Percentiles rank a stretch among this genome's conserved stretches.
phyloP scores from a whole-genome alignment of 2,329 filamentous ascomycete species.

The Penicillium vulpinum region DNA sequence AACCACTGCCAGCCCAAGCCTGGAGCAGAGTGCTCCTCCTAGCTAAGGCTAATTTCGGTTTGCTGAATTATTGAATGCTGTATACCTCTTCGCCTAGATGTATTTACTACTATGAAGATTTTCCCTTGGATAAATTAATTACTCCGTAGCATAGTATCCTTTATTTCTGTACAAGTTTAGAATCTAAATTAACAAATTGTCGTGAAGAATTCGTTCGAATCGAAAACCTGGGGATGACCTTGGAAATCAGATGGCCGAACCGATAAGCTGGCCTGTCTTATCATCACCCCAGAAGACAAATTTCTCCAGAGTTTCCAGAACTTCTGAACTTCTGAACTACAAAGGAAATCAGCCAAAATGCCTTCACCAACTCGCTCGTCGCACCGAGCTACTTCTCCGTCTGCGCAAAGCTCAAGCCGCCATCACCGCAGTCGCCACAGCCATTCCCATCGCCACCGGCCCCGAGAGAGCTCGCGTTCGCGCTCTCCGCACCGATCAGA shows the following conservation, averaged over 20 bases:
- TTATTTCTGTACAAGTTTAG: not conserved
- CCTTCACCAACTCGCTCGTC: conserved; percentile 14
- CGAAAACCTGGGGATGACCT: not conserved
- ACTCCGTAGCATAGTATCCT: not conserved
- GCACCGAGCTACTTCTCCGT: conserved; percentile 4
- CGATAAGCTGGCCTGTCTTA: conserved; percentile 4
- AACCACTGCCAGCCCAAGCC: conserved; percentile 20
- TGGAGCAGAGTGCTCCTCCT: conserved; percentile 32
- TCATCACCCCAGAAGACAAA: conserved; percentile 2
- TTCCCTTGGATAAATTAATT: not conserved
- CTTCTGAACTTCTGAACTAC: not conserved
- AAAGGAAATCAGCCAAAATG: conserved; percentile 11
- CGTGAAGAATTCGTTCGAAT: not conserved
- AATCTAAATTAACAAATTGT: not conserved
- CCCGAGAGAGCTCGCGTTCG: conserved; percentile 33
- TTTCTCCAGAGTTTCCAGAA: not conserved
- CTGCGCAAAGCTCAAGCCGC: conserved; percentile 12
- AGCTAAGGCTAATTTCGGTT: conserved; percentile 24
- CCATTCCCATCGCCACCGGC: conserved; percentile 24
- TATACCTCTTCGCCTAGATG: conserved; percentile 27
- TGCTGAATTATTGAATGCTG: conserved; percentile 11
- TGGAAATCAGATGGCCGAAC: not conserved
- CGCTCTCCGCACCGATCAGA: conserved; percentile 38
- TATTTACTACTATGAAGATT: conserved; percentile 23
- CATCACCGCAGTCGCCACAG: conserved; percentile 21